A percentile compares a stretch with the other conserved stretches of the same genome.
phyloP scores from a whole-genome alignment of 257 asterid species.

The Avicennia marina region DNA sequence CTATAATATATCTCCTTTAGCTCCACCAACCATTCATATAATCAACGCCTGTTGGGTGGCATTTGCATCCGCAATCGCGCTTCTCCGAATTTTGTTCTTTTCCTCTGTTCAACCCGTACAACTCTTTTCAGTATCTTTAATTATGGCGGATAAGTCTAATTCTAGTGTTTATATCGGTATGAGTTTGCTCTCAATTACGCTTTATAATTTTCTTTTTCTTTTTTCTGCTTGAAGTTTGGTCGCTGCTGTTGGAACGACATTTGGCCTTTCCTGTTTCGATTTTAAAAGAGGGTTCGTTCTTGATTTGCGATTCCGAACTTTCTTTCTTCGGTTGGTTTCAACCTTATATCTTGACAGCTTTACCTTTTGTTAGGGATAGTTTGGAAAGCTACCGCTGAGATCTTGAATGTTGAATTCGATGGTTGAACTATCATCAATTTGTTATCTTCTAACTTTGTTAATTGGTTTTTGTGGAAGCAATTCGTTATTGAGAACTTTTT shows the following conservation, averaged over 20 bases:
- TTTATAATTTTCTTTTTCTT: background rate
- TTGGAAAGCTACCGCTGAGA: background rate
- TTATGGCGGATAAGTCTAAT: constrained; percentile 55
- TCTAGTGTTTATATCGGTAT: constrained; percentile 64
- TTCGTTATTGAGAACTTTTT: constrained; percentile 11
- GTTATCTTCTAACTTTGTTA: background rate
- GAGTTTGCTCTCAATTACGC: background rate
- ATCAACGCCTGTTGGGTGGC: no score
- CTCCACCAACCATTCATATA: no score
- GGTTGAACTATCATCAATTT: background rate
- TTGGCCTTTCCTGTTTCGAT: background rate
- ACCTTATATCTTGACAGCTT: background rate
- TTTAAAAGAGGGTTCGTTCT: background rate
- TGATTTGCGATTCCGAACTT: background rate
- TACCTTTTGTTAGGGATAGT: constrained; percentile 1
- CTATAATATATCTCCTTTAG: no score
- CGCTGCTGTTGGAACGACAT: background rate
- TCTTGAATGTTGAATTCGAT: background rate
- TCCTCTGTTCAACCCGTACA: background rate
- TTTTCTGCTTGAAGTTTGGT: background rate
- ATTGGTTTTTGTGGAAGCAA: background rate
- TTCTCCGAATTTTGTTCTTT: no score
- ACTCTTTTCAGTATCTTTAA: background rate
- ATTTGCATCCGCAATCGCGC: no score
- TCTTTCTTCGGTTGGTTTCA: background rate